phyloP scores from a whole-genome alignment of 1,139 yeast species.

The Protomyces inouyei region DNA sequence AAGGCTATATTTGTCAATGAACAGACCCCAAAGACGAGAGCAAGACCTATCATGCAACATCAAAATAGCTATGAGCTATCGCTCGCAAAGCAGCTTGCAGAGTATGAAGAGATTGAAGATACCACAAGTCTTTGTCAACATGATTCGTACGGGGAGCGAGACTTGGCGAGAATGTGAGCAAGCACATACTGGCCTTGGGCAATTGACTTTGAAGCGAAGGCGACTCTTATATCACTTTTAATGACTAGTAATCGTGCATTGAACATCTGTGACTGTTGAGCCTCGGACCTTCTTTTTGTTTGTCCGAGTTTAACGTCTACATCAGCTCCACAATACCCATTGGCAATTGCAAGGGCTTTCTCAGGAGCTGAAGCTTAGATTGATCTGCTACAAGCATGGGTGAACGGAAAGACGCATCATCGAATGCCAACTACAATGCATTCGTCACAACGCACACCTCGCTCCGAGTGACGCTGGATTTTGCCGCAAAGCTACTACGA shows the following conservation, averaged over 20 bases:
- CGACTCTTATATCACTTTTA: too few relatives aligned
- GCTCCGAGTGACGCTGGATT: constrained; percentile 42
- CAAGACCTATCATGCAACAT: not conserved
- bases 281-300: too few relatives aligned
- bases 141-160: not conserved
- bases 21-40: not conserved
- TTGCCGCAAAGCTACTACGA: constrained; percentile 48
- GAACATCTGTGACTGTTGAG: too few relatives aligned
- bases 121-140: not conserved
- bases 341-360: too few relatives aligned
- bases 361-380: too few relatives aligned
- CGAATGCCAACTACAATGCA: constrained; percentile 6
- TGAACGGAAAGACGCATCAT: constrained; percentile 12
- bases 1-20: not conserved
- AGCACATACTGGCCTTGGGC: too few relatives aligned
- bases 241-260: too few relatives aligned
- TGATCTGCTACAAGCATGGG: not conserved
- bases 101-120: not conserved
- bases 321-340: too few relatives aligned
- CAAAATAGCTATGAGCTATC: not conserved
- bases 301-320: too few relatives aligned
- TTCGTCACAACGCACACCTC: constrained; percentile 9
- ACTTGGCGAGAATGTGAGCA: not conserved
- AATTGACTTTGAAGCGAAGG: too few relatives aligned
- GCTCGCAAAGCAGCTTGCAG: not conserved